phyloP scores from a whole-genome alignment of 2,329 filamentous ascomycete genomes.

The Colletotrichum sp. region DNA sequence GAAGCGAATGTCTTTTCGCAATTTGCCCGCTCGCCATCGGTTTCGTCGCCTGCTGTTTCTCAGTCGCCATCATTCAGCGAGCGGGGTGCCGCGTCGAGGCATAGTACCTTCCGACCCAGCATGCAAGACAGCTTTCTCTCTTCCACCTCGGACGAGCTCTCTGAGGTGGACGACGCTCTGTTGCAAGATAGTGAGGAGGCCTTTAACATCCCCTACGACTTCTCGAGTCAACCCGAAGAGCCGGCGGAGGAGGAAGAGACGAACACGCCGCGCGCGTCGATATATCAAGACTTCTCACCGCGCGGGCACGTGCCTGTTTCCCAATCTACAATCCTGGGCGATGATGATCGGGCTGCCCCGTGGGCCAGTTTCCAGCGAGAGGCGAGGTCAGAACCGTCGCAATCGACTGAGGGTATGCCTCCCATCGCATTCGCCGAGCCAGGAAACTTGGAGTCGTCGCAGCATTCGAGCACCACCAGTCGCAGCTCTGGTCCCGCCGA shows the following conservation, averaged over 20 bases:
- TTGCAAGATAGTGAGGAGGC: conserved; percentile 61
- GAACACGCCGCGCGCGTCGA: conserved; percentile 60
- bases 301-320: background rate
- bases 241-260: conserved; percentile 40
- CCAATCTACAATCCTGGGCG: conserved; percentile 23
- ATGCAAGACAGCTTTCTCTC: conserved; percentile 29
- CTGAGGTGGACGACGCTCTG: conserved; percentile 37
- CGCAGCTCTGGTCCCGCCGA: conserved; percentile 29
- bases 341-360: conserved; percentile 28
- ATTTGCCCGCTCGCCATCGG: conserved; percentile 55
- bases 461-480: conserved; percentile 29
- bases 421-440: background rate
- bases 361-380: conserved; percentile 37
- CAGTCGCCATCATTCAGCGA: conserved; percentile 46
- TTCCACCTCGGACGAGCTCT: conserved; percentile 35
- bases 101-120: conserved; percentile 24
- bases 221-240: conserved; percentile 39
- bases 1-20: conserved; percentile 70
- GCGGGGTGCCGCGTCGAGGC: conserved; percentile 27
- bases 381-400: conserved; percentile 41
- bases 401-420: conserved; percentile 19
- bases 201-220: conserved; percentile 61
- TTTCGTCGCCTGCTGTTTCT: conserved; percentile 59
- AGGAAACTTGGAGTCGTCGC: conserved; percentile 9
- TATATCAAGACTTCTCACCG: conserved; percentile 41